Conservation (phyloP, 345 rosid genomes). For the Gynandropsis gynandra region DNA sequence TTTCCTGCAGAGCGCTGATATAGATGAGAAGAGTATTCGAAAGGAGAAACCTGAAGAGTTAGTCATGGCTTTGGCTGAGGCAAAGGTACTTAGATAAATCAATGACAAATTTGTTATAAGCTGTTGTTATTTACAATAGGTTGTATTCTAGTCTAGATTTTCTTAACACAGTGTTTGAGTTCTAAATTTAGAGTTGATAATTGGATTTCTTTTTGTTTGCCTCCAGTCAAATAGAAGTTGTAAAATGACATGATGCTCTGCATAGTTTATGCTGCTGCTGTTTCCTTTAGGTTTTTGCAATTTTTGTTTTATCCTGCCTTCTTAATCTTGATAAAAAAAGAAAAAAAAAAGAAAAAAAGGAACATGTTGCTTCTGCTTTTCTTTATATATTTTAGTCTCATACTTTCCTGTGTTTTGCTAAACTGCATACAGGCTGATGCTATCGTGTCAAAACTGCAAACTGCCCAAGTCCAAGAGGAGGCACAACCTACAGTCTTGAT, state of each 20-base stretch:
- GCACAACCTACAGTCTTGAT: constrained; percentile 40
- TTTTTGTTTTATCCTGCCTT: too few species aligned
- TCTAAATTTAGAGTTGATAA: neutral
- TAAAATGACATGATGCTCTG: too few species aligned
- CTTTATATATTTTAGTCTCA: neutral
- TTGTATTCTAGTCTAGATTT: neutral
- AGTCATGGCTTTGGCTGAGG: constrained; percentile 89
- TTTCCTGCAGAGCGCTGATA: constrained; percentile 64
- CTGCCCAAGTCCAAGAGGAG: constrained; percentile 25
- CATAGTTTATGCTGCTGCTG: too few species aligned
- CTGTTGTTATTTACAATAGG: neutral
- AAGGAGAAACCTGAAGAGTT: constrained; percentile 78
- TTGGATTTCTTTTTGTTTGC: neutral
- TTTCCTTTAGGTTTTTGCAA: too few species aligned
- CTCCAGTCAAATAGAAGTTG: neutral
- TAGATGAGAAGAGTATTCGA: constrained; percentile 77
- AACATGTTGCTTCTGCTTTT: too few species aligned
- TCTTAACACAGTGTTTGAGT: neutral
- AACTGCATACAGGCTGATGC: constrained; percentile 62
- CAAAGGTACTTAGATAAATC: constrained; percentile 44
- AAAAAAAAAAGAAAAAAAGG: too few species aligned
- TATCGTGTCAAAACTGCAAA: constrained; percentile 40
- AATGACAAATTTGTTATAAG: neutral
- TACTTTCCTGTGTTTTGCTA: constrained; percentile 24
- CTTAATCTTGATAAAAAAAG: too few species aligned